Percentiles rank a stretch among this genome's conserved stretches.
These are phyloP conservation scores for Sordaria brevicollis DNA, from an alignment of 495 filamentous ascomycete species.

Conservation along the genomic window DNA sequence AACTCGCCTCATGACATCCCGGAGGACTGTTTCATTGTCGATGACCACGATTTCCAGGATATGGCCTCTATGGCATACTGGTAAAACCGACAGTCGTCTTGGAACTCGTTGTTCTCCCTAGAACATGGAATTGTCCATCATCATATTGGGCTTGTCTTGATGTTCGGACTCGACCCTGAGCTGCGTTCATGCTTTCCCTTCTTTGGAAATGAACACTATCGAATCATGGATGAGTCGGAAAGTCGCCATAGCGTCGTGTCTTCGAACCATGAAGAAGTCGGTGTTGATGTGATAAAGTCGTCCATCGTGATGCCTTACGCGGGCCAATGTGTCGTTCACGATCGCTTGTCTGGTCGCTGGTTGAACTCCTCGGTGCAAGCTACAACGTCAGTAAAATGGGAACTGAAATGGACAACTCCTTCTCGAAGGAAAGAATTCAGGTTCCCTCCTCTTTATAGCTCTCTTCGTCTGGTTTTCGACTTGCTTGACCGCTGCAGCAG, in stretches of 20 bases:
- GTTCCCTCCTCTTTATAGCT: neutral
- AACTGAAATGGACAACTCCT: neutral
- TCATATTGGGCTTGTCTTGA: too few relatives aligned
- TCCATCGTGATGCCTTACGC: neutral
- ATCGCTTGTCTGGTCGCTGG: neutral
- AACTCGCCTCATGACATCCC: neutral
- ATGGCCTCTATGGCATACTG: too few relatives aligned
- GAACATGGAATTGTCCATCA: too few relatives aligned
- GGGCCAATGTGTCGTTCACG: too few relatives aligned
- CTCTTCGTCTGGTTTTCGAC: neutral
- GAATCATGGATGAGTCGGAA: too few relatives aligned
- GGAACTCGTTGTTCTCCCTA: too few relatives aligned
- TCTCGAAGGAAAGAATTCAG: neutral
- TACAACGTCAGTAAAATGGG: neutral
- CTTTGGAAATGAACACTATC: too few relatives aligned
- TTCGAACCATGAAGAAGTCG: neutral
- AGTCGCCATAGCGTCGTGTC: neutral
- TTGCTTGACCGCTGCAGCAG: constrained; percentile 15
- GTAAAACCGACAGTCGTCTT: too few relatives aligned
- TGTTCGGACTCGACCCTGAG: too few relatives aligned
- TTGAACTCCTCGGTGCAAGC: neutral
- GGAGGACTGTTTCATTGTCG: too few relatives aligned
- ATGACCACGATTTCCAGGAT: too few relatives aligned
- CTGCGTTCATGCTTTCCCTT: too few relatives aligned
- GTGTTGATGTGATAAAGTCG: neutral